Evolutionary conservation across 495 filamentous ascomycete species (phyloP), one percentile per base, ranked within the genome.

Genomic region (Aspergillus carlsbadensis): DNA sequence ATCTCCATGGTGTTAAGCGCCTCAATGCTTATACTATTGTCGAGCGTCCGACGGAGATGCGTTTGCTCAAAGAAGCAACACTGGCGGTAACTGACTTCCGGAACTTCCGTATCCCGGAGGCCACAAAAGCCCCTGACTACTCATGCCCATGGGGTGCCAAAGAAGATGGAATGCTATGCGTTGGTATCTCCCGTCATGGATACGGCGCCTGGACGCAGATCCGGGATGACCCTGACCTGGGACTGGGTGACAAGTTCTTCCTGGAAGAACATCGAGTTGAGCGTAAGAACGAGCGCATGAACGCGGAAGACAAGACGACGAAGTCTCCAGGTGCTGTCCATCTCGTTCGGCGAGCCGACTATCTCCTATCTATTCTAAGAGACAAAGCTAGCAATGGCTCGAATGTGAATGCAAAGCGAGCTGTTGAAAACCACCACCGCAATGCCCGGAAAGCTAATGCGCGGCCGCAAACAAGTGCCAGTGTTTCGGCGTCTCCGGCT

Each of bases 241-340:
- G 81, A 5, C 86, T 99, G 73, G 78, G 78, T 3, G 94, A 96
- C 59, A 98, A 96, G 66, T 91, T 98, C 68, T 99, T 95, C 75
- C 69, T 99, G 6, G 94, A 99, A 68, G 94, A 99, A 65, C 92
- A 97, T 67, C 88, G 92, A n/a, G 93, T 97, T 20, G 95, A 93
- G 67, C 89, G 95, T 70, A 98, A 98, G 64, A 92, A 92, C 58
- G 90, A 96, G 62, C 88, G 94, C 15, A 81, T 78, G 57, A 90
- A 90, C 60, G 83, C 76, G 1, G 90, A 94, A 11, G 75, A 77
- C 33, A 89, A 89, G 63, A 79, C 84, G 15, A 88, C 90, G 1
- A 96, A 96, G 63, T 93, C 94, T 3, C 94, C 94, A 10, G 94
- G 93, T 3, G 92, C 94, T 44, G 94, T 98, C 31, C 94, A 99